Conservation (phyloP, 805 yeast species). For the Ogataea philodendri region DNA sequence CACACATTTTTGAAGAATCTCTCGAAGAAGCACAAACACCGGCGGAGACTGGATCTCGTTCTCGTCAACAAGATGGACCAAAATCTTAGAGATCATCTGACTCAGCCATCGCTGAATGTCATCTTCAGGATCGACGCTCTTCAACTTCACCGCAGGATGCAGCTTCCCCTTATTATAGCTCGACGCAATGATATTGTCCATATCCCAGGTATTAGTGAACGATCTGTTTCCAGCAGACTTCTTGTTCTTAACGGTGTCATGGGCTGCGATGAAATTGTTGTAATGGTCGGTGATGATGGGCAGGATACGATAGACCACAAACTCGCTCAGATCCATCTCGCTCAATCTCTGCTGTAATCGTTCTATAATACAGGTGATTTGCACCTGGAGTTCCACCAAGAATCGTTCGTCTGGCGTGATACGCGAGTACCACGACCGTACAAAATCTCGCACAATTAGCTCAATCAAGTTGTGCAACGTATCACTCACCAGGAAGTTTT, state of each 20-base stretch:
- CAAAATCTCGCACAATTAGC: conserved; percentile 50
- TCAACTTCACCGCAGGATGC: conserved; percentile 54
- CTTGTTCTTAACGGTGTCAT: conserved; percentile 34
- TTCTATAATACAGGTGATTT: conserved; percentile 42
- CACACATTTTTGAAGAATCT: conserved; percentile 59
- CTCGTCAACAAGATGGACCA: conserved; percentile 50
- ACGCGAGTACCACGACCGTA: conserved; percentile 53
- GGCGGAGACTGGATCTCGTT: conserved; percentile 48
- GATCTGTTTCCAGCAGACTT: conserved; percentile 21
- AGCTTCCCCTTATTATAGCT: conserved; percentile 50
- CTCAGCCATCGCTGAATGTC: conserved; percentile 53
- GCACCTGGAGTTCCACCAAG: conserved; percentile 41
- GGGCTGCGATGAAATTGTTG: conserved; percentile 45
- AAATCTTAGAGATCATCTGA: conserved; percentile 37
- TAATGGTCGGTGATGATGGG: conserved; percentile 72
- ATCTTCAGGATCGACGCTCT: conserved; percentile 34
- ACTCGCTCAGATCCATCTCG: conserved; percentile 50
- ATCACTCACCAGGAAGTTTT: conserved; percentile 52
- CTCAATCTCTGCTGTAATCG: conserved; percentile 43
- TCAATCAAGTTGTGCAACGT: conserved; percentile 49
- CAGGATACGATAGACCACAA: conserved; percentile 55
- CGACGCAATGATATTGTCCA: conserved; percentile 41
- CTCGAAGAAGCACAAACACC: conserved; percentile 52
- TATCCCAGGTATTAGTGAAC: conserved; percentile 33
- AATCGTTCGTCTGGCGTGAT: conserved; percentile 42